Base-by-base conservation (phyloP, 164 flowering plant species). In the Magnolia sinica region DNA sequence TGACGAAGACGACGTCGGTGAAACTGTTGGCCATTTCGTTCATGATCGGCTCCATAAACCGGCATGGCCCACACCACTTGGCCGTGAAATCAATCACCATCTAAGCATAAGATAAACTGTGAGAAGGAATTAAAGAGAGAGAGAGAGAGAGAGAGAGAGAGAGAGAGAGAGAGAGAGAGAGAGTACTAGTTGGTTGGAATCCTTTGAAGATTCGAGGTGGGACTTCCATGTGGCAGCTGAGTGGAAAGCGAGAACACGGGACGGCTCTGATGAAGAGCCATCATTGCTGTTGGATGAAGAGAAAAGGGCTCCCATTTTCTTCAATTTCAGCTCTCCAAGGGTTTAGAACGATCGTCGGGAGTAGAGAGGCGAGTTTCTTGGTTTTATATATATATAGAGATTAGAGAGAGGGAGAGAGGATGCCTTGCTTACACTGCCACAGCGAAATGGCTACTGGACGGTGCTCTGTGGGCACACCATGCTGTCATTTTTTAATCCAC, bases 41-140 rank as follows among this genome's bases (percentile, higher is more conserved):
- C 10, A 92, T 1, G 7, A 50, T 9, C 8, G 90, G 92, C 65
- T 90, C 91, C 83, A 92, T 85, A 67, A 50, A 16, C 11, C 82
- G 86, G 63, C 96, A 92, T 0, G 94, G 93, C 61, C 87, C 90
- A 67, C 93, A 92, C 96, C 96, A 92, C 7, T 86, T 59, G 8
- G 94, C 96, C 1, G 91, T 74, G 83, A 90, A 91, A 65, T 90
- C 87, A 11, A 91, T 83, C 81, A 90, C 92, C 85, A 89, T 73
- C 95, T 89, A 31, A 23, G 8, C 10, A 18, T 11, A 68, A 23
- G 19, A 27, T 24, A 8, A 8, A 58, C 20, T 20, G 20, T 16
- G 27, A 27, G 16, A n/a, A 45, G 1, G 45, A 50, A 50, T 7
- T n/a, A 13, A 1, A 6, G 5, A 31, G 29, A 18, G 18, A 14